Evolutionary conservation across 176 grass and related monocot genomes (phyloP).

Genomic region (maize (Zea mays)): Zm-B73-REFERENCE-NAM-5.0 NC_050097.1:71030001-71030500

Average conservation of each 20-base stretch:
- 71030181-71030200: conserved; percentile 37
- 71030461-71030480: not conserved
- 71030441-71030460: not conserved
- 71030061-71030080: conserved; percentile 53
- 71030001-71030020: conserved; percentile 81
- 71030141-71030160: conserved; percentile 38
- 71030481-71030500: not conserved
- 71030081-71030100: conserved; percentile 63
- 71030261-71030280: not conserved
- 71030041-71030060: conserved; percentile 75
- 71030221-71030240: too few species aligned
- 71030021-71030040: conserved; percentile 92
- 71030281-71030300: not conserved
- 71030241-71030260: not conserved
- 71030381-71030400: not conserved
- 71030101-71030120: conserved; percentile 60
- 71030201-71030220: conserved; percentile 5
- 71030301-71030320: not conserved
- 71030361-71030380: not conserved
- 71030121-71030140: not conserved
- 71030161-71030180: conserved; percentile 45
- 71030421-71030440: too few species aligned
- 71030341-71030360: not conserved
- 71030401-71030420: not conserved
- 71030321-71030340: not conserved